These are phyloP conservation scores for Apiospora rasikravindrae DNA, from an alignment of 2,329 filamentous ascomycete genomes.

Conservation along the genomic window DNA sequence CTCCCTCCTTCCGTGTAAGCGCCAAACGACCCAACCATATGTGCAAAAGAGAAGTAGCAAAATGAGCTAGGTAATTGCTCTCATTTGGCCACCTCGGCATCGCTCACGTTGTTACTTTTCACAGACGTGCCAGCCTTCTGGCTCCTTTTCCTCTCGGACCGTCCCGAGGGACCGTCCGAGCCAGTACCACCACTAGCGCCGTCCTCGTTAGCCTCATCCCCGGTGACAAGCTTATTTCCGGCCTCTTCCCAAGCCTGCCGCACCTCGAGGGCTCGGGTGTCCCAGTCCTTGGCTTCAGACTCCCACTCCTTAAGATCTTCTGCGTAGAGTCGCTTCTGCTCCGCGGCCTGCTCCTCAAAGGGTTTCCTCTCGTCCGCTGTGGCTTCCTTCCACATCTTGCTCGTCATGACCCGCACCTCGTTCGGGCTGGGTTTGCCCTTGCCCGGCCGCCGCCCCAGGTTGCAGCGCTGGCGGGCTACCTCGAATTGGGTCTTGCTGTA, in stretches of 20 bases:
- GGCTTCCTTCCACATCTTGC: conserved; percentile 88
- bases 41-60: background rate
- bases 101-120: conserved; percentile 42
- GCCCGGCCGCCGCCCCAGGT: conserved; percentile 67
- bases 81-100: conserved; percentile 33
- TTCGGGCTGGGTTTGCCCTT: conserved; percentile 73
- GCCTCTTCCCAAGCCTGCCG: conserved; percentile 54
- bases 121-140: conserved; percentile 45
- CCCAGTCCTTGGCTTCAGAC: conserved; percentile 72
- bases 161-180: conserved; percentile 26
- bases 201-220: conserved; percentile 32
- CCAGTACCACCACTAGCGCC: background rate
- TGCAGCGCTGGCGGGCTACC: conserved; percentile 62
- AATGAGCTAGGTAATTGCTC: background rate
- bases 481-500: conserved; percentile 83
- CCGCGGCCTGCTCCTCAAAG: conserved; percentile 75
- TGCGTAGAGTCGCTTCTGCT: conserved; percentile 70
- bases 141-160: conserved; percentile 36
- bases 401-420: conserved; percentile 84
- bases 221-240: conserved; percentile 53
- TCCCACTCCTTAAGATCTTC: conserved; percentile 64
- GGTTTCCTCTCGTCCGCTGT: conserved; percentile 73
- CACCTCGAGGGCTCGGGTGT: conserved; percentile 64
- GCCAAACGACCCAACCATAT: background rate
- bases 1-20: background rate